Evolutionary conservation across 176 grass and related monocot species (phyloP).

Genomic region (Avena eriantha): DNA sequence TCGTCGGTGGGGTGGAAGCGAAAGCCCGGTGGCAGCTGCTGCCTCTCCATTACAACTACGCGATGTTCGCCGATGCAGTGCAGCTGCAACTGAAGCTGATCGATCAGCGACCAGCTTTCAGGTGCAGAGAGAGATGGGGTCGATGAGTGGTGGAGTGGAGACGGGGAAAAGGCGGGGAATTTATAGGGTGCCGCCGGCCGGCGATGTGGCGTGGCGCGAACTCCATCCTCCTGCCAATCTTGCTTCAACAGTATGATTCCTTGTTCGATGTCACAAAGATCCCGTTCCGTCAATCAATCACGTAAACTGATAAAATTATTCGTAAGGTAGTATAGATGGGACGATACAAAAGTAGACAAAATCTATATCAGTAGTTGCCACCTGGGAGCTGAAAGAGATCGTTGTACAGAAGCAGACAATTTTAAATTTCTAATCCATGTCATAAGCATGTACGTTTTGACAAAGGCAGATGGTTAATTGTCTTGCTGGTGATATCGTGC

Average conservation of each 20-base stretch:
- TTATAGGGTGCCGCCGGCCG: conserved; percentile 48
- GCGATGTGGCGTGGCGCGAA: conserved; percentile 45
- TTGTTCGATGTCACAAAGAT: conserved; percentile 47
- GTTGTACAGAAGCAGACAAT: background rate
- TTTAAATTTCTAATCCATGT: background rate
- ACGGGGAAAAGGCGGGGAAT: conserved; percentile 51
- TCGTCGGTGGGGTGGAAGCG: conserved; percentile 84
- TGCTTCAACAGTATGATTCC: conserved; percentile 58
- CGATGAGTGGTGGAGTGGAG: conserved; percentile 44
- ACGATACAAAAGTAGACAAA: background rate
- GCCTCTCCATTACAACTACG: conserved; percentile 33
- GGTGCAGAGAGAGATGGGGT: conserved; percentile 6
- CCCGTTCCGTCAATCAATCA: background rate
- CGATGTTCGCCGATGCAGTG: background rate
- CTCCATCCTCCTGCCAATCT: conserved; percentile 39
- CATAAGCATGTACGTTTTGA: no score
- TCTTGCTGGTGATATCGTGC: background rate
- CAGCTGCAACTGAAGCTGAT: background rate
- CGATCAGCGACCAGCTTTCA: background rate
- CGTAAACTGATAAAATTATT: background rate
- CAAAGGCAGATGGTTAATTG: background rate
- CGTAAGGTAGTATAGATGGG: background rate
- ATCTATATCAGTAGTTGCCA: background rate
- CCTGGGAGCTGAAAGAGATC: background rate
- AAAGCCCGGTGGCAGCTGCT: conserved; percentile 77